Conservation (phyloP, 108 stramenopile genomes). For the Nitzschia sp. region DNA sequence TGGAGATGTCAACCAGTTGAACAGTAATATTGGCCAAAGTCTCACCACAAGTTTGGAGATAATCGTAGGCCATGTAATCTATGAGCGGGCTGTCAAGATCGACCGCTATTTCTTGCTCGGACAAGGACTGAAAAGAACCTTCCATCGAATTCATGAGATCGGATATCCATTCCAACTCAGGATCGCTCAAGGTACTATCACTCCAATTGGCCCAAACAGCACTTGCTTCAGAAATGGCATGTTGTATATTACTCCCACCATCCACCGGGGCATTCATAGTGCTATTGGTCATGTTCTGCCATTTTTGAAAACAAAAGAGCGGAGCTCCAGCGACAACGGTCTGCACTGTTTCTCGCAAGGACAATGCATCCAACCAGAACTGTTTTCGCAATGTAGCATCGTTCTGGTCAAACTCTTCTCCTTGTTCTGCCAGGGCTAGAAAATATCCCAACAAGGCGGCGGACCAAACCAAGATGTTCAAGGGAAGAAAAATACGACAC, state of each 20-base stretch:
- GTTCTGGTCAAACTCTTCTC: not conserved
- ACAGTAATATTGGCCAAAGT: not conserved
- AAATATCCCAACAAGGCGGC: not conserved
- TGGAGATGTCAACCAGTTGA: not conserved
- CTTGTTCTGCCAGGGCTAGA: not conserved
- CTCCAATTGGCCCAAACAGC: constrained; percentile 1
- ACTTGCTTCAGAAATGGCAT: not conserved
- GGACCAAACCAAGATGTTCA: not conserved
- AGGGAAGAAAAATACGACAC: not conserved
- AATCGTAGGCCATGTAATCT: not conserved
- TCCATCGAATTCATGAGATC: not conserved
- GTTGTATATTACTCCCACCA: not conserved
- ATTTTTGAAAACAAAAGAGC: constrained; percentile 8
- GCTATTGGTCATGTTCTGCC: not conserved
- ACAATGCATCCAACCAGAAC: not conserved
- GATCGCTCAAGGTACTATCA: not conserved
- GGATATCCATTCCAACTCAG: too few species aligned
- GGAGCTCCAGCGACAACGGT: not conserved
- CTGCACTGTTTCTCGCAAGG: not conserved
- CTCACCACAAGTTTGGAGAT: not conserved
- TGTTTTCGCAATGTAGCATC: not conserved
- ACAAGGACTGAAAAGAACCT: not conserved
- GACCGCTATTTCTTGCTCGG: constrained; percentile 1
- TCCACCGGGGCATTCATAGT: not conserved
- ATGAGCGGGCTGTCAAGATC: too few species aligned